A percentile compares a stretch with the other conserved stretches of the same genome.
These are phyloP conservation scores for Colletotrichum sp. DNA, from an alignment of 2,329 filamentous ascomycete species.

Conservation along the genomic window DNA sequence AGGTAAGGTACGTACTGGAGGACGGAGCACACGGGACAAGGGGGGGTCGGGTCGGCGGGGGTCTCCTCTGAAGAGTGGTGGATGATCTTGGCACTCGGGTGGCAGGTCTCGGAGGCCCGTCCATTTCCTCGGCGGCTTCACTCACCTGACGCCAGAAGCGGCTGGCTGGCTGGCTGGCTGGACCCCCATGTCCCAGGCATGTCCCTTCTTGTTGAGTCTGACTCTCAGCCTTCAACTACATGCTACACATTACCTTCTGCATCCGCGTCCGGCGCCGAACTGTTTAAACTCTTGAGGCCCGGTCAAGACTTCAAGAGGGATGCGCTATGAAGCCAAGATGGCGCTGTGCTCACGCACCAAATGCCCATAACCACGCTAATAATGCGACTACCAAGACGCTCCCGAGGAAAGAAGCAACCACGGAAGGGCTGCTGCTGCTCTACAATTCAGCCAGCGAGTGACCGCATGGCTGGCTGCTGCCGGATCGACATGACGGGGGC, in stretches of 20 bases:
- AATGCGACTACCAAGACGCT: neutral
- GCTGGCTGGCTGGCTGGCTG: neutral
- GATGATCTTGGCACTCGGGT: neutral
- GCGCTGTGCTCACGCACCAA: neutral
- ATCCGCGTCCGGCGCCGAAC: neutral
- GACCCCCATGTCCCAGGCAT: neutral
- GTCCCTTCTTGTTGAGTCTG: neutral
- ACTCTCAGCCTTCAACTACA: neutral
- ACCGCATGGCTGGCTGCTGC: constrained; percentile 14
- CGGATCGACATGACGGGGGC: constrained; percentile 13
- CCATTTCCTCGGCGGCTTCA: neutral
- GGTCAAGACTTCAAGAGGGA: neutral
- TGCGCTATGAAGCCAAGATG: neutral
- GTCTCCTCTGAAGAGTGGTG: neutral
- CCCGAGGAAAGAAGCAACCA: neutral
- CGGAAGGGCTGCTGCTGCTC: neutral
- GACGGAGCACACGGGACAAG: neutral
- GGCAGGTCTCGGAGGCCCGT: neutral
- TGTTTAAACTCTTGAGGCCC: neutral
- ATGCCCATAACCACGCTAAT: neutral
- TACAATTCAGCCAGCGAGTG: neutral
- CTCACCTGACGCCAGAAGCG: neutral
- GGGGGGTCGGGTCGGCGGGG: neutral
- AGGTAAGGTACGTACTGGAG: neutral
- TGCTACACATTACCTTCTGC: neutral